These are phyloP conservation scores for Davidsoniella neocaledoniae DNA, from an alignment of 2,329 filamentous ascomycete genomes.

Conservation along the genomic window DNA sequence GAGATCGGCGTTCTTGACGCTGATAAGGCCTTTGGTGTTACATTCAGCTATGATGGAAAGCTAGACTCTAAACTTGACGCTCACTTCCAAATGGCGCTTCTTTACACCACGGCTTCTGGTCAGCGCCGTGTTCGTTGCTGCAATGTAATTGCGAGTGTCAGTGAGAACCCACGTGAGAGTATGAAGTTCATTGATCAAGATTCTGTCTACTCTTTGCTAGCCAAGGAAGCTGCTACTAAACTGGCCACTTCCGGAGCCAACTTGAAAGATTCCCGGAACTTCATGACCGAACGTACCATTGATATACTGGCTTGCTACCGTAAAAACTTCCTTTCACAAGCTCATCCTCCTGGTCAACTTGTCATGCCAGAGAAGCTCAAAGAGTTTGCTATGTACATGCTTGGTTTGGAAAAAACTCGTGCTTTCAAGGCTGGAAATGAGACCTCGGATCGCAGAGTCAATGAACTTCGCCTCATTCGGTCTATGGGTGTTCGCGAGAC, in stretches of 20 bases:
- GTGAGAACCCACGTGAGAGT: conserved; percentile 62
- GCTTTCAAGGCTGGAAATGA: conserved; percentile 90
- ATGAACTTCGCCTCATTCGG: conserved; percentile 81
- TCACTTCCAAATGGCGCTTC: conserved; percentile 86
- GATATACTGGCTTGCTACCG: conserved; percentile 85
- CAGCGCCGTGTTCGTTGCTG: conserved; percentile 82
- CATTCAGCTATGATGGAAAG: conserved; percentile 92
- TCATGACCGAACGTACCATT: conserved; percentile 77
- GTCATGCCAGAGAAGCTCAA: conserved; percentile 93
- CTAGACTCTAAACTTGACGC: conserved; percentile 93
- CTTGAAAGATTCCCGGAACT: conserved; percentile 71
- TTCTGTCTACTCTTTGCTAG: conserved; percentile 71
- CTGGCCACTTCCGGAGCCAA: conserved; percentile 51
- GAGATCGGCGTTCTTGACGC: conserved; percentile 86
- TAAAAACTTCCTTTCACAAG: conserved; percentile 70
- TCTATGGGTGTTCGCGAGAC: conserved; percentile 76
- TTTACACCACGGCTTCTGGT: conserved; percentile 84
- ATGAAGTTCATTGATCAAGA: conserved; percentile 96
- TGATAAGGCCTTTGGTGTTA: conserved; percentile 81
- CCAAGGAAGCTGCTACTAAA: conserved; percentile 86
- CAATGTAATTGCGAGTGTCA: conserved; percentile 86
- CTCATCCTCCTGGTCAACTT: conserved; percentile 77
- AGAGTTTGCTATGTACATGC: conserved; percentile 91
- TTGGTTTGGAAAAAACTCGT: conserved; percentile 74
- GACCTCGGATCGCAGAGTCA: conserved; percentile 73